phyloP scores from a whole-genome alignment of 805 yeast genomes.

The Yamadazyma tumulicola region DNA sequence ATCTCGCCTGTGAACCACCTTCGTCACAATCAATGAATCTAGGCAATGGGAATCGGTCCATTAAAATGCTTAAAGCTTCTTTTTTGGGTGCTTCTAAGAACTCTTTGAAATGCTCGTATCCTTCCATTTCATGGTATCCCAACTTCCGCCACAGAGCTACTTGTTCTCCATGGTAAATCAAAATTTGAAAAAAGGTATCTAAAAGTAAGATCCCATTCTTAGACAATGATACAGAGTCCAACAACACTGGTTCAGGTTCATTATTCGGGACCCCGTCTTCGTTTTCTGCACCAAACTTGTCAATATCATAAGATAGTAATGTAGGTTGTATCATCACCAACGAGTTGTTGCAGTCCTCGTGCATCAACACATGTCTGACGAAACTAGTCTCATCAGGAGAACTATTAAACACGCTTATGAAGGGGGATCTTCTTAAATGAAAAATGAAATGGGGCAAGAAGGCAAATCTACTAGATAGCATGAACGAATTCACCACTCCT shows the following conservation, averaged over 20 bases:
- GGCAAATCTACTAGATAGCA: constrained; percentile 78
- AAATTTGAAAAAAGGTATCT: constrained; percentile 72
- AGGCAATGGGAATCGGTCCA: constrained; percentile 69
- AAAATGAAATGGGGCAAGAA: constrained; percentile 94
- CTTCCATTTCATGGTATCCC: constrained; percentile 60
- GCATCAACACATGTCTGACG: constrained; percentile 85
- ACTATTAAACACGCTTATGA: constrained; percentile 92
- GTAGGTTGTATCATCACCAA: constrained; percentile 98
- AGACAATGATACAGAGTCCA: constrained; percentile 89
- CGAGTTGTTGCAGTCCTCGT: constrained; percentile 91
- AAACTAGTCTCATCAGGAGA: constrained; percentile 99
- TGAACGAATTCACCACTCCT: constrained; percentile 78
- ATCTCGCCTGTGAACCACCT: constrained; percentile 98
- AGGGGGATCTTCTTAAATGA: constrained; percentile 93
- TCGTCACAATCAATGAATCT: constrained; percentile 96
- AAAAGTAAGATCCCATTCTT: constrained; percentile 83
- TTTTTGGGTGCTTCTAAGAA: constrained; percentile 59
- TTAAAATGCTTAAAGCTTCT: constrained; percentile 62
- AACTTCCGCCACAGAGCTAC: constrained; percentile 66
- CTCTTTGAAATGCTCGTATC: constrained; percentile 54
- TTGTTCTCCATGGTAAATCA: constrained; percentile 63
- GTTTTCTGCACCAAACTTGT: constrained; percentile 33
- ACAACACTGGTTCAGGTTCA: constrained; percentile 87
- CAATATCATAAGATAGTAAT: constrained; percentile 58
- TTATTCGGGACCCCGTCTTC: constrained; percentile 28